Evolutionary conservation across 2,329 filamentous ascomycete species (phyloP).

Genomic region (Blastomyces gilchristii): DNA sequence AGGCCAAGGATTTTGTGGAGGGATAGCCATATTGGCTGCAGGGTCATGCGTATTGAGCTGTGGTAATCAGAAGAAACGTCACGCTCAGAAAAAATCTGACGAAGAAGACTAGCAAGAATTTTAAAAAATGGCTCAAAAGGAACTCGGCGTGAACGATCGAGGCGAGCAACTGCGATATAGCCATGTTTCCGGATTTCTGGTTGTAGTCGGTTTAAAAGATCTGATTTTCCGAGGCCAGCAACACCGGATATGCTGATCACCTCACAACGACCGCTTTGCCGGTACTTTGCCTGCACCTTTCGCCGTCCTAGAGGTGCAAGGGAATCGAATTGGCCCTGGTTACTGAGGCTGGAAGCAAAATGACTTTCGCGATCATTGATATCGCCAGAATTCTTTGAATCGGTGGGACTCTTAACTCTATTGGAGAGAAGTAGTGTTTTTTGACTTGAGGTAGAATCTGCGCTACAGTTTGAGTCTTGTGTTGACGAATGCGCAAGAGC

Average conservation of each 20-base stretch:
- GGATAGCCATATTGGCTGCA: conserved; percentile 49
- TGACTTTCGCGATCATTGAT: conserved; percentile 32
- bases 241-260: conserved; percentile 48
- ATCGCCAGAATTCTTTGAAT: conserved; percentile 29
- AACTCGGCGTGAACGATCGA: conserved; percentile 49
- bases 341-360: conserved; percentile 23
- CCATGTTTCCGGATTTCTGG: conserved; percentile 47
- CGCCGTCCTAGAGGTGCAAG: conserved; percentile 23
- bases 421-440: conserved; percentile 20
- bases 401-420: conserved; percentile 29
- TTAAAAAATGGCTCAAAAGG: conserved; percentile 53
- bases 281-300: conserved; percentile 40
- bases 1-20: conserved; percentile 50
- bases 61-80: conserved; percentile 54
- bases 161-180: conserved; percentile 51
- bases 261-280: conserved; percentile 48
- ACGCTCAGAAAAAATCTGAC: conserved; percentile 55
- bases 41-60: conserved; percentile 44
- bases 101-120: conserved; percentile 51
- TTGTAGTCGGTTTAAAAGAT: conserved; percentile 50
- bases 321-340: conserved; percentile 11
- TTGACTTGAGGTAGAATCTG: conserved; percentile 28
- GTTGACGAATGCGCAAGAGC: conserved; percentile 21
- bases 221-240: conserved; percentile 51
- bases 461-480: conserved; percentile 28